These are phyloP conservation scores for Geosmithia putterillii DNA, from an alignment of 2,329 filamentous ascomycete species.

Conservation along the genomic window DNA sequence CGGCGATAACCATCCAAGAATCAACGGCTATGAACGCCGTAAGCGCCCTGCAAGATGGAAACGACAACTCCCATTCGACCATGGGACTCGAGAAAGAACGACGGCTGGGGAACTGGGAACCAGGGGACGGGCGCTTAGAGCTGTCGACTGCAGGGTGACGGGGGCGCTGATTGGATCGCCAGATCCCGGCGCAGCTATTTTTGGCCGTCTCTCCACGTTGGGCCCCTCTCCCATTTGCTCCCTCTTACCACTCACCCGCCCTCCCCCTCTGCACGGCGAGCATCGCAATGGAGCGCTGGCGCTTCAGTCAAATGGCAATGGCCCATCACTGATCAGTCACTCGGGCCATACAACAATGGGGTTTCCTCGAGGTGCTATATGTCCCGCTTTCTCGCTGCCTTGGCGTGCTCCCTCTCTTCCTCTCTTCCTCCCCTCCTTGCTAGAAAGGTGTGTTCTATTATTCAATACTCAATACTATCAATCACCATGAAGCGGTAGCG, in stretches of 20 bases:
- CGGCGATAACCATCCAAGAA: too few species aligned
- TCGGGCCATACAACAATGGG: background rate
- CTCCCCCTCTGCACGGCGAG: constrained; percentile 1
- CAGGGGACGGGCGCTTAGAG: constrained; percentile 9
- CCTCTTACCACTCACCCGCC: constrained; percentile 5
- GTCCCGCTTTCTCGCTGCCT: background rate
- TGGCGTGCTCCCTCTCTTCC: background rate
- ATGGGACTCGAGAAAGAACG: constrained; percentile 1
- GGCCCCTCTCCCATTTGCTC: constrained; percentile 1
- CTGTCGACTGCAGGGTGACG: constrained; percentile 17
- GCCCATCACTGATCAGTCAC: background rate
- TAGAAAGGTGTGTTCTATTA: background rate
- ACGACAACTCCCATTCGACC: constrained; percentile 2
- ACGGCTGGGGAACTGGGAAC: constrained; percentile 4
- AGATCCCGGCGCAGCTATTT: constrained; percentile 4
- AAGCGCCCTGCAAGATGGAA: background rate
- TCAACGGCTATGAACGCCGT: background rate
- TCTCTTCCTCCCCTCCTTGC: background rate
- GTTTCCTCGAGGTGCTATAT: background rate
- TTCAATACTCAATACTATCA: background rate
- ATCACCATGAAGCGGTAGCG: constrained; percentile 14
- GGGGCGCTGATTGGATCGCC: constrained; percentile 13
- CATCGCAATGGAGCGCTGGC: background rate
- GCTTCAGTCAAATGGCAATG: too few species aligned
- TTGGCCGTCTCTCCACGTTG: background rate